phyloP scores from a whole-genome alignment of 805 yeast species.

The Ogataea naganishii region DNA sequence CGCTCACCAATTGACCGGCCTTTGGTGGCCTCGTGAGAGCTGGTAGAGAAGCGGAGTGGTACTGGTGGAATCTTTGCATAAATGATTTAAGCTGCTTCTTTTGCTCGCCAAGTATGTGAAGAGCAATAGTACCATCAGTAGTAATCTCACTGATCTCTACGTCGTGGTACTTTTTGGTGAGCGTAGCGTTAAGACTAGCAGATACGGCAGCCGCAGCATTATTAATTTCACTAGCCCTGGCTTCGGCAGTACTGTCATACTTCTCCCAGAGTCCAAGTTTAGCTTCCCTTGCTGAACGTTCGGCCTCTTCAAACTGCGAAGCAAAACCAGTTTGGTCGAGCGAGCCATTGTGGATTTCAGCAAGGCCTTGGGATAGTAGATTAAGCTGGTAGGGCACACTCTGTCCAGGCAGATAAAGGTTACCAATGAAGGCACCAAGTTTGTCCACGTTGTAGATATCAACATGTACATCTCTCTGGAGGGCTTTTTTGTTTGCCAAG shows the following conservation, averaged over 20 bases:
- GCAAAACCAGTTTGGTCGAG: conserved; percentile 48
- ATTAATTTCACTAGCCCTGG: conserved; percentile 11
- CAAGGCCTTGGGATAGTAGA: conserved; percentile 56
- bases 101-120: conserved; percentile 33
- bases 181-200: conserved; percentile 15
- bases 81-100: conserved; percentile 32
- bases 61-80: conserved; percentile 38
- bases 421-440: conserved; percentile 76
- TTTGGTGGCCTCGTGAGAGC: conserved; percentile 33
- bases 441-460: conserved; percentile 65
- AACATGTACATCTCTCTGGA: conserved; percentile 68
- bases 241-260: conserved; percentile 38
- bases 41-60: conserved; percentile 26
- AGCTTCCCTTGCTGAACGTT: conserved; percentile 45
- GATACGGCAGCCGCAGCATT: conserved; percentile 10
- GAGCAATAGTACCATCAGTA: conserved; percentile 33
- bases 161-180: conserved; percentile 35
- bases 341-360: conserved; percentile 56
- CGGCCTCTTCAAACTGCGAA: conserved; percentile 48
- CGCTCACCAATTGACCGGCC: conserved; percentile 47
- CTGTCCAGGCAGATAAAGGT: conserved; percentile 43
- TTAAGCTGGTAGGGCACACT: conserved; percentile 48
- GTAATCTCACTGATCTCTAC: conserved; percentile 44
- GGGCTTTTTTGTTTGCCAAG: conserved; percentile 42
- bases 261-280: conserved; percentile 62